Base-by-base conservation (phyloP, 331 rosid genomes). In the Acacia concinna region DNA sequence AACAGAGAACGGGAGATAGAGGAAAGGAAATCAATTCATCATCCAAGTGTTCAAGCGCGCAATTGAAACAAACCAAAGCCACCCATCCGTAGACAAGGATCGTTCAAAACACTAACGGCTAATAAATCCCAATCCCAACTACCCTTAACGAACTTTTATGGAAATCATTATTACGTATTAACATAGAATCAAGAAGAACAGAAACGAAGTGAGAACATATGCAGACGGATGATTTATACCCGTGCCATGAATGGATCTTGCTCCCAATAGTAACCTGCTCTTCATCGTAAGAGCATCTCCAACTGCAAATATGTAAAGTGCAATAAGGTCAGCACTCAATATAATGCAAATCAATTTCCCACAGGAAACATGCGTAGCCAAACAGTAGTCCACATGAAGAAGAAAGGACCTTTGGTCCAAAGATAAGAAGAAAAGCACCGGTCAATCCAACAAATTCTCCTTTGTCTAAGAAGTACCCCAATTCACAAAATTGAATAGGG, bases 221-320 rank as follows among this genome's bases (percentile, higher is more conserved):
- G 32, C 3, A n/a, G 4, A 62, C 5, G 35, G 31, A 21, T 1
- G 70, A 71, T 38, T 56, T 57, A 78, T 93, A 91, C 99, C 99
- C n/a, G 97, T 85, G 71, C 93, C 90, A 64, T 96, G 97, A 89
- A 96, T 87, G 70, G 84, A 86, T 84, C 94, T 86, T 8, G 51
- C 87, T 84, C 97, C 94, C 80, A 82, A 60, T 37, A 76, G 81
- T 57, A 86, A 71, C 87, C 91, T 80, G 23, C 78, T 87, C 81
- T 84, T 91, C 66, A 75, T 75, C 78, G 79, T 63, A 81, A 72
- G 78, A 59, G 90, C 81, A 73, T 59, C 80, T 52, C 73, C 79
- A 76, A 47, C 81, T 78, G 83, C 37, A 78, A 60, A 78, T 23
- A 79, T 20, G 28, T n/a, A 28, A 25, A 27, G 37, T 1, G 6